Conservation (phyloP, 495 filamentous ascomycete genomes). For the Letharia lupina region DNA sequence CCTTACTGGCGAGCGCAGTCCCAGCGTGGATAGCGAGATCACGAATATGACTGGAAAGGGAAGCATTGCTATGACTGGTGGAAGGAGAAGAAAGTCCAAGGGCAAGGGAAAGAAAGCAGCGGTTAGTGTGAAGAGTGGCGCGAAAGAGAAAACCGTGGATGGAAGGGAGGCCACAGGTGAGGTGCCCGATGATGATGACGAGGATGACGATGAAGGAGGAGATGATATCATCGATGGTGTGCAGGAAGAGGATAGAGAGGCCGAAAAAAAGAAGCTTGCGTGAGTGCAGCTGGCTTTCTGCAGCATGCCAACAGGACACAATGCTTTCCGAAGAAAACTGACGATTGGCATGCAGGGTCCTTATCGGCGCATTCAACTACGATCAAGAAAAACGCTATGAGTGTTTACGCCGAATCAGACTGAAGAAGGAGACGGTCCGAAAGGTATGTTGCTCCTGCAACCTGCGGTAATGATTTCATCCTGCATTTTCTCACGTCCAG, state of each 20-base stretch:
- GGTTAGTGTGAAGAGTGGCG: constrained; percentile 28
- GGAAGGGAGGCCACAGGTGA: constrained; percentile 38
- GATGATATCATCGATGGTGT: constrained; percentile 54
- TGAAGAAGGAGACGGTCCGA: constrained; percentile 54
- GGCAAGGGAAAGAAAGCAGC: constrained; percentile 58
- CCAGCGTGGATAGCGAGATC: constrained; percentile 58
- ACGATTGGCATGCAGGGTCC: constrained; percentile 37
- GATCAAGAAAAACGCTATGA: constrained; percentile 67
- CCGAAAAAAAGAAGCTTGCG: constrained; percentile 61
- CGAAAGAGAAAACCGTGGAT: constrained; percentile 44
- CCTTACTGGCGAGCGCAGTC: constrained; percentile 48
- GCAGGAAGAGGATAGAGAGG: constrained; percentile 55
- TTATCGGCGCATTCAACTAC: constrained; percentile 59
- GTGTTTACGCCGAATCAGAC: constrained; percentile 59
- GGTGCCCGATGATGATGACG: constrained; percentile 55
- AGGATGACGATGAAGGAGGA: constrained; percentile 59
- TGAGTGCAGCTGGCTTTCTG: constrained; percentile 30
- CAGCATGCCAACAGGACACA: background rate
- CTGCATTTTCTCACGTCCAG: background rate
- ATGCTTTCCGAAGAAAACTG: background rate
- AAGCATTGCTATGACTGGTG: constrained; percentile 45
- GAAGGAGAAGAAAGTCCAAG: constrained; percentile 48
- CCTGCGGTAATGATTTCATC: background rate
- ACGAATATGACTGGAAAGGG: constrained; percentile 52
- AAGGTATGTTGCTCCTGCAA: constrained; percentile 21